Evolutionary conservation across 495 filamentous ascomycete species (phyloP), one percentile per base, ranked within the genome.

Genomic region (Penicillium turbatum): DNA sequence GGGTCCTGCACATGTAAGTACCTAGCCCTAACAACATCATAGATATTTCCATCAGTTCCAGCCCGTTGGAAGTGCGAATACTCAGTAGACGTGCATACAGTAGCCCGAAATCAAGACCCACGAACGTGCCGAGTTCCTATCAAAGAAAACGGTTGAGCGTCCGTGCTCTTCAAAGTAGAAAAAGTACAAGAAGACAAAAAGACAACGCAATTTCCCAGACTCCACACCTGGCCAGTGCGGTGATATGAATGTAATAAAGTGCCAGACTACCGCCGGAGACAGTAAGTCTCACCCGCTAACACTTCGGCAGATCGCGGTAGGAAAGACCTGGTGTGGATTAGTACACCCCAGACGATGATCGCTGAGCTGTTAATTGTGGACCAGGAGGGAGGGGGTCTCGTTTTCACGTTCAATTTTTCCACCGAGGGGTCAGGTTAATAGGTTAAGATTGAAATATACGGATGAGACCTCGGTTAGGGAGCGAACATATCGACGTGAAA

Each of bases 231-330:
- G 53, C 50, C 62, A 55, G 44, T 65, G 59, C 55, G 41, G 45
- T 29, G 36, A 49, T 45, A 48, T 41, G 49, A 52, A 45, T 53
- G 32, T 27, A 2, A 24, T 2, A n/a, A n/a, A n/a, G 4, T 24
- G 21, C 21, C 21, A 42, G 21, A 45, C 63, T 65, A 63, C 54
- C n/a, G 39, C 60, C 61, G 39, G 43, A 66, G 43, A 59, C 21
- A 52, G 63, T 64, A 66, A 66, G 63, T 66, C 53, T 57, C 45
- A 53, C 51, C 61, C 61, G 56, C 62, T 53, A 31, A 51, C 40
- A 35, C 56, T 61, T 64, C 63, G 63, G 63, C 38, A 64, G 61
- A 66, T 66, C 63, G 53, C 44, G 36, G 44, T 56, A 37, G 42
- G 21, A 38, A 38, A 53, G 36, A 26, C 53, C 35, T 60, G 21